Conservation (phyloP, 495 filamentous ascomycete genomes). For the Talaromyces stipitatus region DNA sequence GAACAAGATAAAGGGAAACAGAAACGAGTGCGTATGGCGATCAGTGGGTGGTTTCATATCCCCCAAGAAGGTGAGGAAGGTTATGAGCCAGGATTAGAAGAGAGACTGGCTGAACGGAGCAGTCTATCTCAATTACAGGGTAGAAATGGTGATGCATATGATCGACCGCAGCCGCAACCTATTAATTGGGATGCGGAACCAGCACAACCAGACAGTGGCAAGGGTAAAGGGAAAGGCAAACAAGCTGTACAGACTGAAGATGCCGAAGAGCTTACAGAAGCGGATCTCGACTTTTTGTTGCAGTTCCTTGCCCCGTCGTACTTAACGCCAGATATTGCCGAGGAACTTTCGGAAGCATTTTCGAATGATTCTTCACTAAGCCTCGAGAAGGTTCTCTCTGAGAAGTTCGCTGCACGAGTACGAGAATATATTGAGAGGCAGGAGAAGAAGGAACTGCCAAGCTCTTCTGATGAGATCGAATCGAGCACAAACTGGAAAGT, state of each 20-base stretch:
- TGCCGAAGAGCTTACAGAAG: conserved; percentile 53
- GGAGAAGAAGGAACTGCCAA: conserved; percentile 42
- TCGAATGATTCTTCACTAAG: conserved; percentile 73
- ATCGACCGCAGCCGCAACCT: conserved; percentile 63
- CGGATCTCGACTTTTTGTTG: conserved; percentile 78
- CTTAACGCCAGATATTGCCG: conserved; percentile 87
- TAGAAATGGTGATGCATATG: conserved; percentile 71
- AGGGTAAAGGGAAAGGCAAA: conserved; percentile 38
- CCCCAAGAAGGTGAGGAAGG: conserved; percentile 95
- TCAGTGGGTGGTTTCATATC: conserved; percentile 99
- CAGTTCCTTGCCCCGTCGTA: conserved; percentile 85
- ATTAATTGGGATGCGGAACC: conserved; percentile 27
- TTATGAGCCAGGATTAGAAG: conserved; percentile 80
- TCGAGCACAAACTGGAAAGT: conserved; percentile 58
- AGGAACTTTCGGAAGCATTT: conserved; percentile 72
- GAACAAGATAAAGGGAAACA: conserved; percentile 56
- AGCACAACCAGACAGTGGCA: conserved; percentile 16
- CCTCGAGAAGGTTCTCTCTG: conserved; percentile 66
- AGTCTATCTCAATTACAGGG: conserved; percentile 86
- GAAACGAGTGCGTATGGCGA: conserved; percentile 85
- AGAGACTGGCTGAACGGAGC: conserved; percentile 77
- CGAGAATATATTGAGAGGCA: conserved; percentile 58
- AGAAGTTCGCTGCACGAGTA: conserved; percentile 64
- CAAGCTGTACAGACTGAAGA: conserved; percentile 33
- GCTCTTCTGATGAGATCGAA: conserved; percentile 49